Evolutionary conservation across 495 filamentous ascomycete species (phyloP), one percentile per base, ranked within the genome.

Genomic region (Xylaria nigripes): DNA sequence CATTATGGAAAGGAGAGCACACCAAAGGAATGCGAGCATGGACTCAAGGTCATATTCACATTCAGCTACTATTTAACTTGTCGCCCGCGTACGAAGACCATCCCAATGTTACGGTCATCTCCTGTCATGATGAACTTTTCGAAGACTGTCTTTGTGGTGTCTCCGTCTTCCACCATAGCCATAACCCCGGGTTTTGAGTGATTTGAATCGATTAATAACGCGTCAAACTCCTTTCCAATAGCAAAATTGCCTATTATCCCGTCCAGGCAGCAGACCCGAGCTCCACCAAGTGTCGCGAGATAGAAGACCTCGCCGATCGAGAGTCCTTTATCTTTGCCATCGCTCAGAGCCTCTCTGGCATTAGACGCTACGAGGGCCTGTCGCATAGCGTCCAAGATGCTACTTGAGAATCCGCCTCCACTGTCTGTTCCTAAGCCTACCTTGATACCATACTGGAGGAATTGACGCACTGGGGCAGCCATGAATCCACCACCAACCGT

Each of bases 111-210:
- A 15, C 82, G 67, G 61, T 85, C 82, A 58, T 85, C 82, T 0
- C 81, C 81, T 8, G 80, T 84, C 79, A 83, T 82, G 10, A 85
- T 44, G 45, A 83, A 86, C 59, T 83, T 85, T 52, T 86, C 80
- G 54, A 85, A 83, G 34, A 81, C 71, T 1, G 63, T 71, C 45
- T 56, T 50, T 0, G 70, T 51, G 0, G 61, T 59, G 56, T 83
- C 81, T 1, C 74, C 72, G 3, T 81, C 77, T 45, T 81, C 75
- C 1, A 80, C 63, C 36, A 73, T 72, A 0, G 73, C 73, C 72
- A 80, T 82, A 4, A 80, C 63, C 0, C 74, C 76, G 8, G 64
- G 60, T n/a, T 68, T 63, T 27, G 58, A 60, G 72, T 62, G 58
- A 22, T 45, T 57, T 0, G 70, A 71, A 47, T 78, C 71, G 12